Base-by-base conservation (phyloP, 805 yeast species). In the Trichomonascus vanleenenianus region DNA sequence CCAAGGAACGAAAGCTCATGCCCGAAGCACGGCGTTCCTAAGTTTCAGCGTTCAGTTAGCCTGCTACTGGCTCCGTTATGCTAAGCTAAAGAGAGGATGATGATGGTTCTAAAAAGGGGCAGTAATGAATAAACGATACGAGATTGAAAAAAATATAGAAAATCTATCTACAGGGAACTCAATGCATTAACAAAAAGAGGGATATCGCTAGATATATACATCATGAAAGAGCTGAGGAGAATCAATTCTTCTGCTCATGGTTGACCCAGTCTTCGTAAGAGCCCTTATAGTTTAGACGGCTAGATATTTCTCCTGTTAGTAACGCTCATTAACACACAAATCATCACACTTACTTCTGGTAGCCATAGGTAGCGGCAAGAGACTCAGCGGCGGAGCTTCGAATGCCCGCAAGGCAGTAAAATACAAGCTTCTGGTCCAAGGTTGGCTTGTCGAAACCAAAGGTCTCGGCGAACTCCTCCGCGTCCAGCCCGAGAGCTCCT, bases 391-490 rank as follows among this genome's bases (percentile, higher is more conserved):
- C 86, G 39, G 86, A 74, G 19, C 94, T 83, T 70, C 98, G 80
- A 40, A 88, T 84, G 46, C 98, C 98, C 7, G 85, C 96, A 41
- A 84, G 77, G 66, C 98, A 91, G 68, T 89, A 89, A 66, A 91
- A 89, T 36, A 91, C 76, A 60, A 91, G 71, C 54, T 85, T 85
- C 59, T 83, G 77, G 42, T 79, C 80, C 40, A 69, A 64, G 5
- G 67, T 55, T 2, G 98, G 98, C 68, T 91, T 91, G 11, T 71
- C 72, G 58, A 88, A 81, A 11, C 94, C 91, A 67, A 89, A 87
- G 40, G 77, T 71, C 32, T 83, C 85, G 56, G 78, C 74, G 58
- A 93, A 91, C 53, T 85, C 95, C 45, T 85, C 95, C 4, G 75
- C 73, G 1, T 81, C 65, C 42, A 91, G 74, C 41, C 85, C 87